phyloP scores from a whole-genome alignment of 164 flowering plant species.

The Taxillus chinensis region DNA sequence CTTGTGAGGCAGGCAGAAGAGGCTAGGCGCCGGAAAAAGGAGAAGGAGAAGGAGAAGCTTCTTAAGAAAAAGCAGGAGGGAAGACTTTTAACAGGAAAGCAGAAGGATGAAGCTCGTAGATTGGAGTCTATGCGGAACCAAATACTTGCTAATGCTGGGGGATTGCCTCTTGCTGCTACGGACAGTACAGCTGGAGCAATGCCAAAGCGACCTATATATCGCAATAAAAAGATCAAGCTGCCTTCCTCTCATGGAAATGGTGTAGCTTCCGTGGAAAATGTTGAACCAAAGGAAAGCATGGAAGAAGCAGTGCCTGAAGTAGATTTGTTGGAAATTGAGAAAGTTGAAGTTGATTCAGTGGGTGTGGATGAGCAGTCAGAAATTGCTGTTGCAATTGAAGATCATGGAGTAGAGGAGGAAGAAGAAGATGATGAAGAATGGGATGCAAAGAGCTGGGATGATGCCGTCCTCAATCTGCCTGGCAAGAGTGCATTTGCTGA shows the following conservation, averaged over 20 bases:
- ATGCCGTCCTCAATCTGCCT: conserved; percentile 45
- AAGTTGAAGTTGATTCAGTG: conserved; percentile 29
- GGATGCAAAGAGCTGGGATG: conserved; percentile 99
- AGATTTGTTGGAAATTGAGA: conserved; percentile 31
- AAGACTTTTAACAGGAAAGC: conserved; percentile 70
- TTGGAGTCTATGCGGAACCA: conserved; percentile 76
- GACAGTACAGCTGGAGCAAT: conserved; percentile 25
- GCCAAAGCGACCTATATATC: conserved; percentile 63
- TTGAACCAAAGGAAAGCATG: conserved; percentile 25
- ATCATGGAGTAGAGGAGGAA: conserved; percentile 34
- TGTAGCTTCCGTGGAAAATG: conserved; percentile 21
- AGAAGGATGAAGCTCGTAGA: conserved; percentile 85
- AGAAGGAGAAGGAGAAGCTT: conserved; percentile 85
- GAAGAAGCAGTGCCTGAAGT: conserved; percentile 21
- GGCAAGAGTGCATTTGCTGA: conserved; percentile 73
- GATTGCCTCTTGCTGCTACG: conserved; percentile 24
- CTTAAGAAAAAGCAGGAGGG: conserved; percentile 78
- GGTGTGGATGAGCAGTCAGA: conserved; percentile 33
- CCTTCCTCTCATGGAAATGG: conserved; percentile 40
- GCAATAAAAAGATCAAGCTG: conserved; percentile 62
- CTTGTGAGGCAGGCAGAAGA: conserved; percentile 78
- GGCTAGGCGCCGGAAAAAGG: conserved; percentile 72
- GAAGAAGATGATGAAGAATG: conserved; percentile 67
- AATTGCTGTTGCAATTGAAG: conserved; percentile 23
- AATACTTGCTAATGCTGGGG: conserved; percentile 49